Evolutionary conservation across 306 rosid species (phyloP).

Genomic region (Nissolia schottii): DNA sequence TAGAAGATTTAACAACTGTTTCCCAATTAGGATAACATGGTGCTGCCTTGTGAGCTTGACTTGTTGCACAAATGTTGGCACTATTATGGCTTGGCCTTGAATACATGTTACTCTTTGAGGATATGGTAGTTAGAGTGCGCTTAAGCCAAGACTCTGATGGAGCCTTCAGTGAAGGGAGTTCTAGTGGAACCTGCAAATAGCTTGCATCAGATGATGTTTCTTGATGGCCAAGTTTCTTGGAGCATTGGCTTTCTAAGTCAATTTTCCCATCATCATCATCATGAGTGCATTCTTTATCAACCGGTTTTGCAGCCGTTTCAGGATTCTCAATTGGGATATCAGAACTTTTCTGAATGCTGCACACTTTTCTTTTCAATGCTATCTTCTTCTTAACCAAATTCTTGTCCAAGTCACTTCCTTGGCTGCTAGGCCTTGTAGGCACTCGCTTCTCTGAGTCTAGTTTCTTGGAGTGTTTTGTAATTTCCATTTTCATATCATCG

Average conservation of each 20-base stretch:
- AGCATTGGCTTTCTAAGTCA: slow-evolving; percentile 36
- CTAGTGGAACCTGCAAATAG: slow-evolving; percentile 36
- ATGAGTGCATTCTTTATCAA: slow-evolving; percentile 9
- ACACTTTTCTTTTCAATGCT: slow-evolving; percentile 25
- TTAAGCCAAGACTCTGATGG: slow-evolving; percentile 97
- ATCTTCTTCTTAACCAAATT: slow-evolving; percentile 19
- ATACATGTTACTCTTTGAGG: slow-evolving; percentile 38
- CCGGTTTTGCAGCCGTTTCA: slow-evolving; percentile 12
- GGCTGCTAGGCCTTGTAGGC: slow-evolving; percentile 10
- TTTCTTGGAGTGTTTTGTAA: slow-evolving; percentile 21
- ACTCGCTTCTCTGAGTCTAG: slow-evolving; percentile 23
- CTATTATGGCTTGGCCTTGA: slow-evolving; percentile 42
- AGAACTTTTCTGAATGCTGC: not conserved
- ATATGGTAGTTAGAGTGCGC: slow-evolving; percentile 62
- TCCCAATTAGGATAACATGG: slow-evolving; percentile 46
- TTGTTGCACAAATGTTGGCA: slow-evolving; percentile 15
- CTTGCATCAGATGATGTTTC: slow-evolving; percentile 15
- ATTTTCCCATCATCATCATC: slow-evolving; percentile 8
- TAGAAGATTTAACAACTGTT: slow-evolving; percentile 50
- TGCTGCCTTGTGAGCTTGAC: slow-evolving; percentile 13
- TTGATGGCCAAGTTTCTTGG: slow-evolving; percentile 11
- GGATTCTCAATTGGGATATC: slow-evolving; percentile 10
- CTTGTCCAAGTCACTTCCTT: slow-evolving; percentile 21
- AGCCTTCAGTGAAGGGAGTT: slow-evolving; percentile 70
- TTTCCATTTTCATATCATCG: slow-evolving; percentile 26